A percentile compares a stretch with the other conserved stretches of the same genome.
phyloP scores from a whole-genome alignment of 2,329 filamentous ascomycete species.

The Leptodontidium sp. region DNA sequence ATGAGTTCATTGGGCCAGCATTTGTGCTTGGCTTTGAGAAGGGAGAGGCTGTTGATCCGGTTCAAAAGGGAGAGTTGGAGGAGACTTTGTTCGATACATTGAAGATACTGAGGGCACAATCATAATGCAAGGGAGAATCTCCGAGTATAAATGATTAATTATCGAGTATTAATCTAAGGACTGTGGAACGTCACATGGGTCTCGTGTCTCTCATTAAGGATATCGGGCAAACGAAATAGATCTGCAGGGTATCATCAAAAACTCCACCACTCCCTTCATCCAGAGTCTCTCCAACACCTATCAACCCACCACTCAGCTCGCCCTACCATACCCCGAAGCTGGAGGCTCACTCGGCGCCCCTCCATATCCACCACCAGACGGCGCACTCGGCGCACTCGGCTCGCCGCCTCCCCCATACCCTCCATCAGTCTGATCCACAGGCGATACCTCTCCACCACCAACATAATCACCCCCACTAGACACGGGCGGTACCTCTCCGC shows the following conservation, averaged over 20 bases:
- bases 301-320: neutral
- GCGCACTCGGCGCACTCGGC: neutral
- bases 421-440: slow-evolving; percentile 12
- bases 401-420: slow-evolving; percentile 14
- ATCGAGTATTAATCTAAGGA: too few relatives aligned
- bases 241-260: neutral
- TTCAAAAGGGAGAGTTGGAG: neutral
- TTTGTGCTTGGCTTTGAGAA: neutral
- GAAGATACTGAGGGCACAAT: neutral
- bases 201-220: neutral
- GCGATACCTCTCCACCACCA: neutral
- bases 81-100: neutral
- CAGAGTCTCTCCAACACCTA: neutral
- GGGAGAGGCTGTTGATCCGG: neutral
- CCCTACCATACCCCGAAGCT: neutral
- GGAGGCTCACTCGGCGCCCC: neutral
- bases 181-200: too few relatives aligned
- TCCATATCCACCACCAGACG: neutral
- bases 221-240: neutral
- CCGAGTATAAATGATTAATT: too few relatives aligned
- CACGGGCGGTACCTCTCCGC: neutral
- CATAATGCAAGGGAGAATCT: too few relatives aligned
- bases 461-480: slow-evolving; percentile 1
- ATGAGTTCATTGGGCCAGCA: neutral
- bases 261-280: neutral